Evolutionary conservation across 1,284 basidiomycete genomes (phyloP).

Genomic region (Pseudozyma thailandica): DNA sequence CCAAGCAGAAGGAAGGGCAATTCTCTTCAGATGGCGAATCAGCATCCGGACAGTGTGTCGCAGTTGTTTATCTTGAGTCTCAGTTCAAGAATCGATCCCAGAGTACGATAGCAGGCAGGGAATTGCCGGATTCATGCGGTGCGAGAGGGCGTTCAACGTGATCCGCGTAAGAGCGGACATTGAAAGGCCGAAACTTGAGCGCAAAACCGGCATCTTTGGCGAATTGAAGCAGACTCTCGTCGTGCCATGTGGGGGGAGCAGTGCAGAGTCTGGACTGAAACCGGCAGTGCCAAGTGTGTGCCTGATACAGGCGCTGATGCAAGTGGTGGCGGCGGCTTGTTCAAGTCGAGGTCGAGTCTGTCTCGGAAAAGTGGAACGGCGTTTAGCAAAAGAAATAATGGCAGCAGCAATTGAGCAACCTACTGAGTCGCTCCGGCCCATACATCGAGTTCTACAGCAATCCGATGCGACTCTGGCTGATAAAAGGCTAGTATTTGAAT

Average conservation of each 20-base stretch:
- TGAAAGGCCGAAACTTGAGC: conserved; percentile 8
- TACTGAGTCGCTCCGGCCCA: neutral
- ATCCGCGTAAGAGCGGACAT: conserved; percentile 7
- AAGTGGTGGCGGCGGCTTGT: conserved; percentile 13
- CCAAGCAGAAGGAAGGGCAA: conserved; percentile 2
- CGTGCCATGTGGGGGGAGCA: too few species aligned
- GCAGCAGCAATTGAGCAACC: too few species aligned
- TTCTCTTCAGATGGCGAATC: too few species aligned
- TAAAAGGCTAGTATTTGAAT: too few species aligned
- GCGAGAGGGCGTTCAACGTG: conserved; percentile 4
- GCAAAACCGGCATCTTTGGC: neutral
- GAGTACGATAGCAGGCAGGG: too few species aligned
- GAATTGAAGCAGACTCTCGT: neutral
- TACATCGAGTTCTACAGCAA: too few species aligned
- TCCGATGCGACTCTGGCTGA: too few species aligned
- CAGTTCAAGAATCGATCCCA: neutral
- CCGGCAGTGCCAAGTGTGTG: too few species aligned
- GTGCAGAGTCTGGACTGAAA: too few species aligned
- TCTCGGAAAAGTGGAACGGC: conserved; percentile 9
- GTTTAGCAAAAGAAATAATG: too few species aligned
- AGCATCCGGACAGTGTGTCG: conserved; percentile 2
- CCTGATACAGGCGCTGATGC: conserved; percentile 8
- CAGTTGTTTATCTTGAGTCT: neutral
- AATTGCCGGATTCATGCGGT: neutral
- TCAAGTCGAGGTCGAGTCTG: conserved; percentile 15